phyloP scores from a whole-genome alignment of 305 asterid genomes.

The Fraxinus dipetala region DNA sequence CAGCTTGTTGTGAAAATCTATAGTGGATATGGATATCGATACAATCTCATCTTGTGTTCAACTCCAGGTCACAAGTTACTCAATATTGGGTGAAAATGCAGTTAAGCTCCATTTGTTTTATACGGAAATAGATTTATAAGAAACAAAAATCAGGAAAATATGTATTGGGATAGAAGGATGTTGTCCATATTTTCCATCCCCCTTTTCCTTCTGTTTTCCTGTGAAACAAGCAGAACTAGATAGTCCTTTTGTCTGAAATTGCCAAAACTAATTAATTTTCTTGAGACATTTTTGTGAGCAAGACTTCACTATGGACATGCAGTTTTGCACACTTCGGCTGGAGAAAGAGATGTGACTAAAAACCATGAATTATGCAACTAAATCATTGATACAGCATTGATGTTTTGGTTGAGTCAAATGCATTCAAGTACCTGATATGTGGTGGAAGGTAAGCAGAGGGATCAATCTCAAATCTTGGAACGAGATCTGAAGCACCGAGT shows the following conservation, averaged over 20 bases:
- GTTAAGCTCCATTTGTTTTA: background rate
- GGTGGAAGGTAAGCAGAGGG: conserved; percentile 61
- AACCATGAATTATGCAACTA: background rate
- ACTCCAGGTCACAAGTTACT: background rate
- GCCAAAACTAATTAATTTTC: background rate
- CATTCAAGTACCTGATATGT: conserved; percentile 34
- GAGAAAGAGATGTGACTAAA: background rate
- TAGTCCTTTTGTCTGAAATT: background rate
- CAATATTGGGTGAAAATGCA: background rate
- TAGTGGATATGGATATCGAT: background rate
- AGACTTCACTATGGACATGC: background rate
- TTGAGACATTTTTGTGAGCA: background rate
- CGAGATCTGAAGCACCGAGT: conserved; percentile 50
- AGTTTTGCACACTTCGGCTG: background rate
- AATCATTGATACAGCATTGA: background rate
- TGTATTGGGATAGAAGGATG: background rate
- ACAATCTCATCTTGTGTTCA: background rate
- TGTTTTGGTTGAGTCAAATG: background rate
- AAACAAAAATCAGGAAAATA: background rate
- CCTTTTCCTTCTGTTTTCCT: background rate
- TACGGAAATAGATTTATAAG: background rate
- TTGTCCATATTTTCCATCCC: background rate
- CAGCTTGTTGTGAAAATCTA: background rate
- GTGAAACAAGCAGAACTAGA: background rate
- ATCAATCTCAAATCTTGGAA: conserved; percentile 64